phyloP scores from a whole-genome alignment of 148 eudicot species.

The Nyssa sinensis region DNA sequence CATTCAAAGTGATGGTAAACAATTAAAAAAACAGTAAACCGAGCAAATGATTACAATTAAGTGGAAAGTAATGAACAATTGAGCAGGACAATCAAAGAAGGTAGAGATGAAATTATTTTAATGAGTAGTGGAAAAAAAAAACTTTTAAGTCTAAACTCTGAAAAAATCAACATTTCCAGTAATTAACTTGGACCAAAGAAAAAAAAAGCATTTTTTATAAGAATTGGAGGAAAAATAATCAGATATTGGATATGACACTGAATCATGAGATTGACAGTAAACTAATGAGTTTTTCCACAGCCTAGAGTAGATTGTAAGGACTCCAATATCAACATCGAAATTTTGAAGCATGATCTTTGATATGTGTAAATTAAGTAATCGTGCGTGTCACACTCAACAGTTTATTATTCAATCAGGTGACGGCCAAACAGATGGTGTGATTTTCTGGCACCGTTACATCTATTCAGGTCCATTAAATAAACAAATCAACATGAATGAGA shows the following conservation, averaged over 20 bases:
- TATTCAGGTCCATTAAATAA: not conserved
- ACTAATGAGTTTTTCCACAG: not conserved
- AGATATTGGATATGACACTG: not conserved
- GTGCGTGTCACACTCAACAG: not conserved
- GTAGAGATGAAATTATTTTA: not conserved
- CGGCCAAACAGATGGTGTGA: not conserved
- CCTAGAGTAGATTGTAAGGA: not conserved
- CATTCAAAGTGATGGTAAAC: conserved; percentile 2
- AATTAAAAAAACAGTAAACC: not conserved
- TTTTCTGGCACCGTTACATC: not conserved
- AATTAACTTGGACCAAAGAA: not conserved
- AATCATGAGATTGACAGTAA: not conserved
- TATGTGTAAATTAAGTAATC: too few species aligned
- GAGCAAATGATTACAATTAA: not conserved
- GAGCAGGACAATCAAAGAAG: not conserved
- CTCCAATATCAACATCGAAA: not conserved
- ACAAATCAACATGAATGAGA: not conserved
- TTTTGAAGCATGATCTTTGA: too few species aligned
- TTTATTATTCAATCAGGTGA: not conserved
- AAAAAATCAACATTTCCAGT: conserved; percentile 7
- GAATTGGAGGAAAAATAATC: not conserved
- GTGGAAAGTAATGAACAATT: not conserved
- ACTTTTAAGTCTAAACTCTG: not conserved
- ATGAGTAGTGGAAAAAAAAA: not conserved
- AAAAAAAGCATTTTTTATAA: not conserved